Percentiles rank a stretch among this genome's conserved stretches.
Conservation (phyloP, 441 rosid species). For the Eruca vesicaria region DNA sequence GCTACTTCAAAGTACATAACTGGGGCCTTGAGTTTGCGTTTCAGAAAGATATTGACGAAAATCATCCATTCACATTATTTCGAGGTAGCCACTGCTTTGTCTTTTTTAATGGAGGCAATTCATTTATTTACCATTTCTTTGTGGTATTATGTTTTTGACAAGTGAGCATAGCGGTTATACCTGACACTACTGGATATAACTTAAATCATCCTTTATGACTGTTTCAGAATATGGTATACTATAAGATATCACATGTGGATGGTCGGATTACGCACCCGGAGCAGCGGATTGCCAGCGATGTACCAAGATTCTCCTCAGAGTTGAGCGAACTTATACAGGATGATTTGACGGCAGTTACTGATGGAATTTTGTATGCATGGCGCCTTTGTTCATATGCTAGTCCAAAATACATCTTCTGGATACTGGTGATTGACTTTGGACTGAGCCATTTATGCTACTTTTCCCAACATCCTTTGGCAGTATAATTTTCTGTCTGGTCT, state of each 20-base stretch:
- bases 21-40: constrained; percentile 82
- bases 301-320: constrained; percentile 94
- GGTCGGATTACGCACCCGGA: constrained; percentile 94
- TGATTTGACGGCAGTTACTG: constrained; percentile 89
- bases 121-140: constrained; percentile 8
- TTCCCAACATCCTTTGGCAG: background rate
- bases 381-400: constrained; percentile 97
- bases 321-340: constrained; percentile 94
- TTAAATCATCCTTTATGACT: constrained; percentile 17
- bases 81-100: constrained; percentile 54
- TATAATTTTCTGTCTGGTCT: constrained; percentile 13
- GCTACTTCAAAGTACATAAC: constrained; percentile 91
- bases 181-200: background rate
- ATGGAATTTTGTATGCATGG: constrained; percentile 94
- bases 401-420: constrained; percentile 96
- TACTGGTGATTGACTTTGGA: constrained; percentile 59
- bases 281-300: constrained; percentile 96
- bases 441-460: background rate
- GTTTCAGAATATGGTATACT: constrained; percentile 96
- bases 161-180: background rate
- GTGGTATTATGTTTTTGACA: background rate
- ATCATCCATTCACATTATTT: constrained; percentile 90
- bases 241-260: constrained; percentile 96
- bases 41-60: constrained; percentile 92
- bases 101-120: background rate